A percentile compares a stretch with the other conserved stretches of the same genome.
Evolutionary conservation across 129 eudicot species (phyloP).

Genomic region (Smallanthus sonchifolius): DNA sequence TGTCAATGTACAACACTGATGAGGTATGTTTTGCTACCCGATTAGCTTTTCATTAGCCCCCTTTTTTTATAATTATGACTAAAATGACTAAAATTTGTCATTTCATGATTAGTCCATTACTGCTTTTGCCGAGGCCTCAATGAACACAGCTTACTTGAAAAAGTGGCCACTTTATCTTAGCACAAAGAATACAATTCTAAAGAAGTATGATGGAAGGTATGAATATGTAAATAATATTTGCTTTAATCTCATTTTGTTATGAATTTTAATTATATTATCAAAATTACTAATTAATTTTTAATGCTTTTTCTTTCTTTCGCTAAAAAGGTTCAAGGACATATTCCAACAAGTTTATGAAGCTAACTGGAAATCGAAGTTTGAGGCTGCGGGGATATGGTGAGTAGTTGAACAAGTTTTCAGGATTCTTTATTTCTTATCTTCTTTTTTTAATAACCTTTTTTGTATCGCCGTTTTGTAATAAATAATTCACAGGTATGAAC

Average conservation of each 20-base stretch:
- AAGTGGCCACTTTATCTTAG: conserved; percentile 97
- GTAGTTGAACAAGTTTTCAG: conserved; percentile 24
- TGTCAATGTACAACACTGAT: conserved; percentile 98
- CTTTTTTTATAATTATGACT: background rate
- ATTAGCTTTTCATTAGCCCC: background rate
- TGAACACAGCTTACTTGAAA: conserved; percentile 80
- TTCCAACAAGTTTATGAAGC: conserved; percentile 91
- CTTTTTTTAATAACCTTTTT: background rate
- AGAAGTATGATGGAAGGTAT: conserved; percentile 98
- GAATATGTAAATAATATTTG: background rate
- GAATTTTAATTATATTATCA: background rate
- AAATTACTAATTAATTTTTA: background rate
- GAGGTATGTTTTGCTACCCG: conserved; percentile 50
- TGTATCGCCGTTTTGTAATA: background rate
- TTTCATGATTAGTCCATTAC: conserved; percentile 62
- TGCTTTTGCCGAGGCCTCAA: conserved; percentile 92
- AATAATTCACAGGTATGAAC: conserved; percentile 69
- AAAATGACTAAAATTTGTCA: background rate
- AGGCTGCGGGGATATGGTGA: conserved; percentile 95
- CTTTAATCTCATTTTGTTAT: background rate
- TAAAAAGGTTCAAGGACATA: conserved; percentile 87
- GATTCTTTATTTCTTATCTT: background rate
- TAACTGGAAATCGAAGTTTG: conserved; percentile 82
- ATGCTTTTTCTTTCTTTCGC: background rate
- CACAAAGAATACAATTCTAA: conserved; percentile 95